A percentile compares a stretch with the other conserved stretches of the same genome.
These are phyloP conservation scores for Fusarium duplospermum DNA, from an alignment of 2,329 filamentous ascomycete genomes.

Conservation along the genomic window DNA sequence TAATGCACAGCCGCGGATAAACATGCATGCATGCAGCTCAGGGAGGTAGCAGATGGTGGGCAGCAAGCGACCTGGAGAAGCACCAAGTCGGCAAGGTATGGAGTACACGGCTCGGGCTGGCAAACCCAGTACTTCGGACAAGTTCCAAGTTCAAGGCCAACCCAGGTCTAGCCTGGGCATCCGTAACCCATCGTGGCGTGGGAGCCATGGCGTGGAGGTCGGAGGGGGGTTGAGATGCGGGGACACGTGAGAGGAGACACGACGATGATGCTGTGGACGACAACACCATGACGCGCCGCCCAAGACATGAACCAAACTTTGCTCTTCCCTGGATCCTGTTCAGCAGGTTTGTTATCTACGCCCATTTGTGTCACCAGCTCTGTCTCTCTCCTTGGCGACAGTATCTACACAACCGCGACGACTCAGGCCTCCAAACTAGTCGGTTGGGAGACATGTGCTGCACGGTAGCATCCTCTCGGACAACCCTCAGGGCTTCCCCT, in stretches of 20 bases:
- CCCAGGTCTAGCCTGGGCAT: conserved; percentile 37
- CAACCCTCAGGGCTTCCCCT: conserved; percentile 28
- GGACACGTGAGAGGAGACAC: conserved; percentile 43
- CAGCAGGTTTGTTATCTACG: conserved; percentile 17
- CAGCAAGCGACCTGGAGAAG: conserved; percentile 25
- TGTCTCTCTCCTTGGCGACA: conserved; percentile 3
- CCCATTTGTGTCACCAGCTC: conserved; percentile 24
- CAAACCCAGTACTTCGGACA: conserved; percentile 24
- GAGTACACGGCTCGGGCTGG: conserved; percentile 23
- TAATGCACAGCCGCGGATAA: conserved; percentile 45
- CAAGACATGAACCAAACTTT: conserved; percentile 27
- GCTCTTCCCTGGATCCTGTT: conserved; percentile 8
- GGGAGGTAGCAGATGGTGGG: conserved; percentile 41
- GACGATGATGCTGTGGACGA: conserved; percentile 40
- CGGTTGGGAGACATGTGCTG: background rate
- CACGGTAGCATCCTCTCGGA: conserved; percentile 21
- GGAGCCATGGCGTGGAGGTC: conserved; percentile 39
- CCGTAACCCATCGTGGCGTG: conserved; percentile 42
- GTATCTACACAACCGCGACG: conserved; percentile 15
- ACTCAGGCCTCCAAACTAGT: background rate
- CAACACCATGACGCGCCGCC: conserved; percentile 40
- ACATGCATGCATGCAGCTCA: conserved; percentile 39
- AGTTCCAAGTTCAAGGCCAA: conserved; percentile 38
- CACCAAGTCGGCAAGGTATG: conserved; percentile 16
- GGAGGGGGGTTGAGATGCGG: conserved; percentile 43